Percentiles rank a stretch among this genome's conserved stretches.
Conservation (phyloP, 106 monocot species). For the Ottelia alismoides region DNA sequence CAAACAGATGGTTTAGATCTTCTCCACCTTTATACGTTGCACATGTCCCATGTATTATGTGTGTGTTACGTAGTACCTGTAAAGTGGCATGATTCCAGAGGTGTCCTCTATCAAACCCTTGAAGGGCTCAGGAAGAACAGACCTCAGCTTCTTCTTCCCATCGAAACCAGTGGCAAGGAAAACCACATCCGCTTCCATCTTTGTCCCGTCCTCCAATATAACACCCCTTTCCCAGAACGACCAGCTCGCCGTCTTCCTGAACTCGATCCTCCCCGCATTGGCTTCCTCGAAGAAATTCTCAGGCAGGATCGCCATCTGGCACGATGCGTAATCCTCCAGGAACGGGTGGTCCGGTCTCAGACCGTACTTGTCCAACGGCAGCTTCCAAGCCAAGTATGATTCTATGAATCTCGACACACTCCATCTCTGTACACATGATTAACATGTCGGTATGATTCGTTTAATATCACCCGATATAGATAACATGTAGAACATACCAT, state of each 20-base stretch:
- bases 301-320: constrained; percentile 79
- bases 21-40: no score
- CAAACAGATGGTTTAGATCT: no score
- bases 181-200: constrained; percentile 69
- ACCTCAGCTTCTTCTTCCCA: constrained; percentile 69
- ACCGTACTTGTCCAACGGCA: constrained; percentile 63
- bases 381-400: constrained; percentile 65
- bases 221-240: constrained; percentile 68
- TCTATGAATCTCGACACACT: constrained; percentile 80
- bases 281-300: constrained; percentile 75
- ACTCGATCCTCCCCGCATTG: constrained; percentile 46
- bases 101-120: constrained; percentile 32
- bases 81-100: constrained; percentile 72
- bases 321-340: constrained; percentile 67
- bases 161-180: constrained; percentile 88
- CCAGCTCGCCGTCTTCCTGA: constrained; percentile 33
- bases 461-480: no score
- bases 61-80: no score
- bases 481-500: constrained; percentile 1
- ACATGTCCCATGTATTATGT: no score
- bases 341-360: constrained; percentile 69
- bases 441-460: no score
- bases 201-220: constrained; percentile 46
- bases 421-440: constrained; percentile 17
- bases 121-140: constrained; percentile 58